Base-by-base conservation (phyloP, 371 early-diverging fungal genomes). In the Mucor irregularis region DNA sequence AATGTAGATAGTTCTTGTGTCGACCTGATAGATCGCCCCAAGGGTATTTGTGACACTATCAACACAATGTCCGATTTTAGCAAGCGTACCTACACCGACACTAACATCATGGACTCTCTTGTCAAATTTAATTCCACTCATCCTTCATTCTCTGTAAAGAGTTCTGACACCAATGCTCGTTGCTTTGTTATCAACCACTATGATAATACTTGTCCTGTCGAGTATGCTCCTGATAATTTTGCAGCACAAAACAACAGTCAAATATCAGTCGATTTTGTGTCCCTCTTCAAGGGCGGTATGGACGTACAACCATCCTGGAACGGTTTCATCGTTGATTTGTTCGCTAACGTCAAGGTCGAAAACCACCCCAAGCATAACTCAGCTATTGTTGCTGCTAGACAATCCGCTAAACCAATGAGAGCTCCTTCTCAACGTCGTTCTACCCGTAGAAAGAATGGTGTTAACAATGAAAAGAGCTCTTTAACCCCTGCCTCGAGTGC, bases 151-250 rank as follows among this genome's bases (percentile, higher is more conserved):
- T 68, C 69, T 28, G 56, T 59, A 6, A 73, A 74, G 11, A 77
- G 71, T 26, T 58, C 74, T 14, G 66, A 65, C 7, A 79, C 71
- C 17, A 69, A 70, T 40, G 71, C 75, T 0, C 73, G 80, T 9
- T 64, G 64, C 10, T 94, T 94, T 70, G 78, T 82, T 53, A 83
- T 97, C 45, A 80, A 87, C 50, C 97, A 97, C 71, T 95, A 85
- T 66, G 73, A 85, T 13, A 83, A 78, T 21, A 67, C 79, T 43
- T 28, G 21, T 2, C 65, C 65, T 28, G 90, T 93, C 21, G 78
- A 74, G 9, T 97, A 97, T 69, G 81, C 84, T 29, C 81, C 87
- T 28, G 75, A 80, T 37, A 85, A 85, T 11, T 92, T 96, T 56
- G 51, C 88, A 56, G 86, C 82, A n/a, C 64, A 73, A 58, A 93